Evolutionary conservation across 768 basidiomycete species (phyloP), one percentile per base, ranked within the genome.

Genomic region (button mushroom (Agaricus bisporus)): DNA sequence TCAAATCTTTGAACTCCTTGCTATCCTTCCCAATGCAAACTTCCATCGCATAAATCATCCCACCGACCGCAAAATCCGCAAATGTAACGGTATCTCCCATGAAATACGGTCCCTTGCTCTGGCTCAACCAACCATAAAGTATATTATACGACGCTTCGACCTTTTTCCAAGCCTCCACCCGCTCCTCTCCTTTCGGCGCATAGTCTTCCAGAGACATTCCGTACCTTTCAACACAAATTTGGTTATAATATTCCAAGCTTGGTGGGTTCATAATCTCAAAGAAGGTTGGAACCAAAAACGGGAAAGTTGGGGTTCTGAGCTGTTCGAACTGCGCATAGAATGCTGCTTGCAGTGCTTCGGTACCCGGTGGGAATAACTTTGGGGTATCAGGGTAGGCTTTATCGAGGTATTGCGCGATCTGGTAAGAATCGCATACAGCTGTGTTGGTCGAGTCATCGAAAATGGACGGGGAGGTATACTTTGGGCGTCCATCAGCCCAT

Each of bases 351-450:
- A 76, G 38, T 57, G 63, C 63, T 48, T 59, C 60, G 0, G 69
- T 68, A 17, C 69, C 69, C 8, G 51, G 36, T 0, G 68, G 71
- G 45, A 75, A 48, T 5, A 77, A 61, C 5, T 47, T 51, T 1
- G 68, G 72, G 0, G 67, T 66, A 38, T 65, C 59, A 0, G 75
- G 72, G 63, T 74, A 79, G 1, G 63, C 60, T 2, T 68, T 62
- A 45, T 79, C 77, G 51, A 79, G 65, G 61, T 80, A 77, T 14
- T 68, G 54, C 0, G 69, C 75, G 51, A 79, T 78, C 48, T 51
- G 57, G 28, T 64, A 51, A 0, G 76, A 75, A 15, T 80, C 73
- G 9, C 65, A 53, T 22, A 78, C 43, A 6, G 60, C 48, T 0
- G 56, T 54, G 5, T 62, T 60, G 20, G 75, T 73, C 43, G 58